phyloP scores from a whole-genome alignment of 768 basidiomycete species.

The Tulasnella sp. region DNA sequence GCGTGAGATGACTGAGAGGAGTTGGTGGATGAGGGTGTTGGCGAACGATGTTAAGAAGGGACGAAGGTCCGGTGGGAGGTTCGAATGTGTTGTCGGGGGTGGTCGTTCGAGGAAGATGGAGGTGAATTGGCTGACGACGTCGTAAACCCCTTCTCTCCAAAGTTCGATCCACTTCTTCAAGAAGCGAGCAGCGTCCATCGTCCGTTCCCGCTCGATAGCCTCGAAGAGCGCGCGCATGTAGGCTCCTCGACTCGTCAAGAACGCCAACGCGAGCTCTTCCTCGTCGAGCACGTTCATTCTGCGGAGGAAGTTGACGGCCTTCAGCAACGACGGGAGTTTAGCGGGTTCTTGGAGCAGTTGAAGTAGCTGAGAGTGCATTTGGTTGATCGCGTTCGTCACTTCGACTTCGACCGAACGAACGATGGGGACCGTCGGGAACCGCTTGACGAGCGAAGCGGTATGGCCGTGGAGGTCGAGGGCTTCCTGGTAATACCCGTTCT shows the following conservation, averaged over 20 bases:
- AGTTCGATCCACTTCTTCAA: slow-evolving; percentile 79
- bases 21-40: slow-evolving; percentile 45
- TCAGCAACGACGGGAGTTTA: slow-evolving; percentile 83
- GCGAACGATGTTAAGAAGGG: slow-evolving; percentile 55
- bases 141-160: slow-evolving; percentile 88
- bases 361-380: slow-evolving; percentile 68
- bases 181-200: slow-evolving; percentile 61
- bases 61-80: slow-evolving; percentile 29
- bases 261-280: slow-evolving; percentile 67
- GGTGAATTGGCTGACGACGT: slow-evolving; percentile 79
- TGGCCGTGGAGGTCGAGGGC: slow-evolving; percentile 78
- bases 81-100: slow-evolving; percentile 28
- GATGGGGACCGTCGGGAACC: slow-evolving; percentile 31
- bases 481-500: slow-evolving; percentile 86
- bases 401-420: slow-evolving; percentile 45
- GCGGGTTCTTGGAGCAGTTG: slow-evolving; percentile 69
- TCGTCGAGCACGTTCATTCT: slow-evolving; percentile 67
- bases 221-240: slow-evolving; percentile 51
- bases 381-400: slow-evolving; percentile 23
- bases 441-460: slow-evolving; percentile 39
- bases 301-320: slow-evolving; percentile 76
- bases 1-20: slow-evolving; percentile 53
- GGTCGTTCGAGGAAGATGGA: slow-evolving; percentile 69
- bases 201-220: slow-evolving; percentile 32
- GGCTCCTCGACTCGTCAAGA: slow-evolving; percentile 59